A percentile compares a stretch with the other conserved stretches of the same genome.
These are phyloP conservation scores for Phialophora macrospora DNA, from an alignment of 2,329 filamentous ascomycete genomes.

Conservation along the genomic window DNA sequence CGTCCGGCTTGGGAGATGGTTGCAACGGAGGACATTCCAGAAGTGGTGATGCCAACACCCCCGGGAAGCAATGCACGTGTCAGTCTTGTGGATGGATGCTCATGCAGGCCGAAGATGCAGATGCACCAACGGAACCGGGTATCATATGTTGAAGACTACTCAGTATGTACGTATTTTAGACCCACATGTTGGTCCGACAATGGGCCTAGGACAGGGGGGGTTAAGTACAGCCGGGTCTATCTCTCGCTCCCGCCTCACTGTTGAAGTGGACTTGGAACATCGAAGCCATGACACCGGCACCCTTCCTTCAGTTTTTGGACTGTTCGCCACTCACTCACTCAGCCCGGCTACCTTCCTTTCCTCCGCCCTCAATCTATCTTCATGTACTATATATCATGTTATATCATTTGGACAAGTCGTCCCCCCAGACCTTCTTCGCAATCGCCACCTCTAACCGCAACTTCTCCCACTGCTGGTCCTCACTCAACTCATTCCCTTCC, in stretches of 20 bases:
- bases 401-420: slow-evolving; percentile 46
- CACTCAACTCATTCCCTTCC: slow-evolving; percentile 60
- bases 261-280: slow-evolving; percentile 2
- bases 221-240: neutral
- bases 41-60: slow-evolving; percentile 13
- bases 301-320: neutral
- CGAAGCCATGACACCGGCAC: neutral
- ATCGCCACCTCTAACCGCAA: slow-evolving; percentile 60
- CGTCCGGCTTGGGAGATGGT: slow-evolving; percentile 21
- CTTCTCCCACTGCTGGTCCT: slow-evolving; percentile 65
- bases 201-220: neutral
- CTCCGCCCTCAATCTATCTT: neutral
- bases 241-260: neutral
- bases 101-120: neutral
- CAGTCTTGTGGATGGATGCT: no score
- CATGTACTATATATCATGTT: no score
- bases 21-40: slow-evolving; percentile 20
- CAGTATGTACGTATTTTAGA: neutral
- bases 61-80: no score
- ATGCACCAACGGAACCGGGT: neutral
- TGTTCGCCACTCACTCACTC: neutral
- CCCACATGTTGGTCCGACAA: neutral
- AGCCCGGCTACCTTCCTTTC: neutral
- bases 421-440: slow-evolving; percentile 62
- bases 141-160: slow-evolving; percentile 1